Evolutionary conservation across 306 rosid genomes (phyloP), one percentile per base, ranked within the genome.

Genomic region (Rubus parviflorus): DNA sequence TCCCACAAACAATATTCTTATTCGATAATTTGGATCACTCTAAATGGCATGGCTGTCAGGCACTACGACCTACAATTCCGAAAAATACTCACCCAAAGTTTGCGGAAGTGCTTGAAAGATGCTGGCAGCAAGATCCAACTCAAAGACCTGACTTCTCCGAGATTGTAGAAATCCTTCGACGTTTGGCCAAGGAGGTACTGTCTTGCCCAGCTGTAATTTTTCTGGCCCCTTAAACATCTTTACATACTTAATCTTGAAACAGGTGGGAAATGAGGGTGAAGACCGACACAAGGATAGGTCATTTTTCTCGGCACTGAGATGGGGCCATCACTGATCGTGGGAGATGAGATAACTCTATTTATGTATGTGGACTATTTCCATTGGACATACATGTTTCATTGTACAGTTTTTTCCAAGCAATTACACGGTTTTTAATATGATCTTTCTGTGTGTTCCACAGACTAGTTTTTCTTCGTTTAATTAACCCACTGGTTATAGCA

Each of bases 101-200:
- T 49, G 79, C 89, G 22, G 97, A 96, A 79, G 84, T 96, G 84
- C 98, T 92, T 60, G 90, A 86, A 72, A 88, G 79, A 66, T 96
- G 98, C 88, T 96, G 99, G 99, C 91, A 89, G 56, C 90, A 92
- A 85, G 93, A 92, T 75, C 96, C 96, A 30, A 82, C 78, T 40
- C 86, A 78, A 74, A 91, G 99, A 74, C 98, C 99, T 25, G 61
- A 83, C 77, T 96, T 92, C 83, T 83, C 90, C 11, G 94, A 92
- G 79, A 89, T 92, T 76, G 35, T 86, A 69, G 94, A 91, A 79
- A 86, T 85, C 81, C 97, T 96, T 80, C 85, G 73, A 88, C 87
- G 79, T 42, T 85, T 89, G 75, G 74, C 89, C 20, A 87, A 90
- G 80, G 97, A 91, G 97, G 99, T 91, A 88, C 54, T 35, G 17